These are phyloP conservation scores for Phytopythium helicoides DNA, from an alignment of 352 stramenopile genomes.

Conservation along the genomic window DNA sequence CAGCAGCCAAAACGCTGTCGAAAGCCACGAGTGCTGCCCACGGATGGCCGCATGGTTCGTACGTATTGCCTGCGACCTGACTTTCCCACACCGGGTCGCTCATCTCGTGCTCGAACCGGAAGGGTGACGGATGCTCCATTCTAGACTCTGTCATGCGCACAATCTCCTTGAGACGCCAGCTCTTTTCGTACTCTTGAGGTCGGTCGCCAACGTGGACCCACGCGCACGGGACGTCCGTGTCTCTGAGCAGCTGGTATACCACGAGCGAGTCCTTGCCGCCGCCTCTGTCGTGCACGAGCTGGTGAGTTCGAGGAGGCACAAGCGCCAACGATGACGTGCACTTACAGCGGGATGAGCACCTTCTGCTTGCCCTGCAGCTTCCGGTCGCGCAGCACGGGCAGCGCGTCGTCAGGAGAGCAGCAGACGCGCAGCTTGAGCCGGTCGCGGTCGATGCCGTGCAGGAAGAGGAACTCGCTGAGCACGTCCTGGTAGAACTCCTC, in stretches of 20 bases:
- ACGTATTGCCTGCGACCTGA: constrained; percentile 21
- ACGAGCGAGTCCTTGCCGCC: constrained; percentile 39
- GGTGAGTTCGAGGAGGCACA: too few relatives aligned
- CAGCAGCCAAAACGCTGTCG: constrained; percentile 31
- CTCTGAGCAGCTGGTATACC: constrained; percentile 26
- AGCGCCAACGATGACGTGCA: too few relatives aligned
- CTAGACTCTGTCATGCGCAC: constrained; percentile 23
- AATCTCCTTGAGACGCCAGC: constrained; percentile 29
- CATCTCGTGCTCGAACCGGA: constrained; percentile 36
- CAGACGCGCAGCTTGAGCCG: constrained; percentile 27
- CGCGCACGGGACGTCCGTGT: constrained; percentile 19
- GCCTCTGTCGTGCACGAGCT: constrained; percentile 11
- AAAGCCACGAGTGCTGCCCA: constrained; percentile 40
- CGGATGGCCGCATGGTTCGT: constrained; percentile 27
- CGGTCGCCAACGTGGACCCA: constrained; percentile 36
- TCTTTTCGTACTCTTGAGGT: constrained; percentile 29
- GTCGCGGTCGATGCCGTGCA: constrained; percentile 30
- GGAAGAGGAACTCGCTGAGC: constrained; percentile 34
- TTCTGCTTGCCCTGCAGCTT: constrained; percentile 17
- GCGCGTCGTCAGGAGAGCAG: constrained; percentile 7
- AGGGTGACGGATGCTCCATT: constrained; percentile 8
- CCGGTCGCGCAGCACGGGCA: constrained; percentile 19
- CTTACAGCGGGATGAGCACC: constrained; percentile 30
- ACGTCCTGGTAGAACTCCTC: constrained; percentile 42
- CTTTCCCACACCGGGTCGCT: constrained; percentile 24